Percentiles rank a stretch among this genome's conserved stretches.
Conservation (phyloP, 345 rosid species). For the Ceriops decandra region DNA sequence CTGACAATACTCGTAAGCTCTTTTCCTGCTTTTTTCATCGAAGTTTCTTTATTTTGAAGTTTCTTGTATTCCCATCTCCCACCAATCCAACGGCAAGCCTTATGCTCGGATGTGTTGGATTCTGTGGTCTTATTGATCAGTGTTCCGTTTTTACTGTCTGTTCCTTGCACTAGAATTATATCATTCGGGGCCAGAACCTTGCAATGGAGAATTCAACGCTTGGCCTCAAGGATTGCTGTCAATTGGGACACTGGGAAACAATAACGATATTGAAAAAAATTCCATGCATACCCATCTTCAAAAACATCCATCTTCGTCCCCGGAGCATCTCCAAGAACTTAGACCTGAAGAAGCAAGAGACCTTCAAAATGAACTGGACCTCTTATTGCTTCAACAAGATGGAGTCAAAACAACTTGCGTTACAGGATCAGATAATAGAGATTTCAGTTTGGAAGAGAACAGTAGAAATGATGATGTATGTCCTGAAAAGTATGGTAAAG, state of each 20-base stretch:
- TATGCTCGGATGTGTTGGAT: no score
- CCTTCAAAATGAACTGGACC: slow-evolving; percentile 34
- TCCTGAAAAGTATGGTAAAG: slow-evolving; percentile 14
- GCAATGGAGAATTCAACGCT: slow-evolving; percentile 52
- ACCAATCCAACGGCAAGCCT: no score
- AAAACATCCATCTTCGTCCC: slow-evolving; percentile 2
- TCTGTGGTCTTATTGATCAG: no score
- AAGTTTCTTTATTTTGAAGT: not conserved
- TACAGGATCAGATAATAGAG: slow-evolving; percentile 8
- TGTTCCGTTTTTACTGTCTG: not conserved
- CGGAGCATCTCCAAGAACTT: slow-evolving; percentile 19
- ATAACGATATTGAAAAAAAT: slow-evolving; percentile 27
- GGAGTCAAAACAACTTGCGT: not conserved
- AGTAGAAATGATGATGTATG: not conserved
- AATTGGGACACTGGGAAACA: slow-evolving; percentile 82
- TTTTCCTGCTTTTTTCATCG: not conserved
- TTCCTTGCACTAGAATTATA: slow-evolving; percentile 8
- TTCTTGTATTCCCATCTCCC: no score
- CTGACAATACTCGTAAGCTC: slow-evolving; percentile 36
- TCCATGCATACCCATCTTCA: slow-evolving; percentile 12
- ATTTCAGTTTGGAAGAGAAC: slow-evolving; percentile 11
- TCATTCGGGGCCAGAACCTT: slow-evolving; percentile 18
- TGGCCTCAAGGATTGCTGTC: slow-evolving; percentile 66
- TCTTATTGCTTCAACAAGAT: slow-evolving; percentile 20
- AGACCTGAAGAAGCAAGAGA: slow-evolving; percentile 26